Conservation (phyloP, 1,139 yeast genomes). For the Pneumocystis jirovecii region DNA sequence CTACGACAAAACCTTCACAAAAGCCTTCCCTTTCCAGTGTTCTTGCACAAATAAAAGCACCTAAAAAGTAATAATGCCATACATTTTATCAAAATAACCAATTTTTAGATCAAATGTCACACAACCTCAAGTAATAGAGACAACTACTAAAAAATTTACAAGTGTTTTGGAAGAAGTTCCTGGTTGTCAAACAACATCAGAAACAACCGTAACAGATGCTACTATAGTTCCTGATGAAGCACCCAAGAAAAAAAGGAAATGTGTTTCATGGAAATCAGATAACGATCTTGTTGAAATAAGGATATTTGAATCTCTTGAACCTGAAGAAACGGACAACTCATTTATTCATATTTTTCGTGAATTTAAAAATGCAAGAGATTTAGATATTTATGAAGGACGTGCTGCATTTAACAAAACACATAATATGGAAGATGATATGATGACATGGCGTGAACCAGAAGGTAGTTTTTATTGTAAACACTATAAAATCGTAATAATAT, state of each 20-base stretch:
- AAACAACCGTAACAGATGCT: not conserved
- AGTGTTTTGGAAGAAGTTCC: not conserved
- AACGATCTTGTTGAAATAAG: constrained; percentile 29
- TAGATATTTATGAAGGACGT: constrained; percentile 20
- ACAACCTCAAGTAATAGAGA: not conserved
- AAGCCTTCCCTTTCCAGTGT: not conserved
- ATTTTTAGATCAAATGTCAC: not conserved
- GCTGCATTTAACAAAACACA: constrained; percentile 21
- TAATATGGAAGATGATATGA: constrained; percentile 18
- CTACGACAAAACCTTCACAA: not conserved
- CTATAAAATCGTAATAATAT: constrained; percentile 22
- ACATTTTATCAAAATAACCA: not conserved
- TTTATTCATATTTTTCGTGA: constrained; percentile 28
- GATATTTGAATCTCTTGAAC: constrained; percentile 27
- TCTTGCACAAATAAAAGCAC: not conserved
- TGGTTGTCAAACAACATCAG: not conserved
- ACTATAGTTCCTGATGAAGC: constrained; percentile 5
- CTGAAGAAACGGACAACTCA: constrained; percentile 19
- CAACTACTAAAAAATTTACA: not conserved
- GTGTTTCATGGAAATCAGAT: constrained; percentile 26
- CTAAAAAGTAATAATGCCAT: not conserved
- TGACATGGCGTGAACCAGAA: constrained; percentile 2
- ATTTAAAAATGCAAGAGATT: constrained; percentile 17
- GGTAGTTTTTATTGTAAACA: constrained; percentile 3
- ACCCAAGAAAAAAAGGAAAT: constrained; percentile 19